phyloP scores from a whole-genome alignment of 495 filamentous ascomycete genomes.

The Tuber magnatum region DNA sequence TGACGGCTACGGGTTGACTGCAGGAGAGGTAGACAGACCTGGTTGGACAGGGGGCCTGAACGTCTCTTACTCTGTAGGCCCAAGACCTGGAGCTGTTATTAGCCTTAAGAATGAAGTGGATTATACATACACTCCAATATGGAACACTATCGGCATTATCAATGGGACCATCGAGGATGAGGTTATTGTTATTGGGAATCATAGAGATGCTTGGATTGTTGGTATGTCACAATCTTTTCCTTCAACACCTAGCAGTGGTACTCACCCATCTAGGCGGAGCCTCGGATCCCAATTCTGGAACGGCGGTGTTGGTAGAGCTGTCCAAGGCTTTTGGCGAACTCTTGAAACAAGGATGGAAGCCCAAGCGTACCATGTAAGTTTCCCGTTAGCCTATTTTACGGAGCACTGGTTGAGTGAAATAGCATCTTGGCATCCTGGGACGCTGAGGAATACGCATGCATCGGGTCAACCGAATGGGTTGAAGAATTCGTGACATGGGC shows the following conservation, averaged over 20 bases:
- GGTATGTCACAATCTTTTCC: background rate
- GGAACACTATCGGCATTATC: constrained; percentile 92
- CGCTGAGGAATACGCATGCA: constrained; percentile 60
- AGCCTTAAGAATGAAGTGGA: constrained; percentile 84
- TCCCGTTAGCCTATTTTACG: background rate
- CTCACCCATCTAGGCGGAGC: constrained; percentile 40
- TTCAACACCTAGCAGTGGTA: background rate
- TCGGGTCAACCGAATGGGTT: constrained; percentile 54
- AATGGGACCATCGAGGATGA: constrained; percentile 82
- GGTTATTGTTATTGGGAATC: constrained; percentile 88
- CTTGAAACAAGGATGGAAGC: constrained; percentile 46
- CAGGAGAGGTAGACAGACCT: constrained; percentile 63
- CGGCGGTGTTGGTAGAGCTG: constrained; percentile 45
- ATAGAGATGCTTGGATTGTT: constrained; percentile 80
- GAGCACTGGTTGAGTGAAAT: constrained; percentile 6
- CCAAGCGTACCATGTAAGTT: constrained; percentile 49
- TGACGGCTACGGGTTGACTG: constrained; percentile 77
- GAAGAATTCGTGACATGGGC: constrained; percentile 83
- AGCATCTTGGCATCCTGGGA: constrained; percentile 66
- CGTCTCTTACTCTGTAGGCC: constrained; percentile 86
- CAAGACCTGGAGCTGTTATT: constrained; percentile 64
- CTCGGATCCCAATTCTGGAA: constrained; percentile 46
- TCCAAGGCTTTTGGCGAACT: constrained; percentile 45
- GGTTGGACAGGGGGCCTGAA: constrained; percentile 68
- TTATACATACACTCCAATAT: constrained; percentile 79